These are phyloP conservation scores for Rosa hybrid DNA, from an alignment of 331 rosid species.

Conservation along the genomic window DNA sequence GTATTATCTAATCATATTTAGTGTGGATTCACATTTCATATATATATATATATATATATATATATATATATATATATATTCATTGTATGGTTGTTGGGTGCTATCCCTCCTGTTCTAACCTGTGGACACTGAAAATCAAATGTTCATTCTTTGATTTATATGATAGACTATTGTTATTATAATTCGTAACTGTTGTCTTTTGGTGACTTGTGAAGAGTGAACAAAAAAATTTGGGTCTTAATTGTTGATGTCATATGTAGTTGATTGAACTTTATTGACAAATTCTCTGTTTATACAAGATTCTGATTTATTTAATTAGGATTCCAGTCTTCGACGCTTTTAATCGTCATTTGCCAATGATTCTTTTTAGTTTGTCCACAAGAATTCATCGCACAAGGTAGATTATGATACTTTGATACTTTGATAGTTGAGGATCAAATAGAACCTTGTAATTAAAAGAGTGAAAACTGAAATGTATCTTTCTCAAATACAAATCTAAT, in stretches of 20 bases:
- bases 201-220: background rate
- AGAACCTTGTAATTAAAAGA: too few species aligned
- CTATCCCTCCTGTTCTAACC: background rate
- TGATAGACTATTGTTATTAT: background rate
- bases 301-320: background rate
- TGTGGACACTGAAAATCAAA: background rate
- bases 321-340: too few species aligned
- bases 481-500: too few species aligned
- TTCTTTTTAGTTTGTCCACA: too few species aligned
- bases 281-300: background rate
- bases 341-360: too few species aligned
- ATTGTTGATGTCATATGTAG: background rate
- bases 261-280: background rate
- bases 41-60: too few species aligned
- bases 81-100: conserved; percentile 13
- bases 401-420: too few species aligned
- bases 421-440: too few species aligned
- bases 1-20: background rate
- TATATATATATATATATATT: too few species aligned
- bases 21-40: background rate
- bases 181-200: background rate
- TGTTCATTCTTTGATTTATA: background rate
- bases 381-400: too few species aligned
- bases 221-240: background rate
- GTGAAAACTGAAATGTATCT: too few species aligned